Percentiles rank a stretch among this genome's conserved stretches.
These are phyloP conservation scores for Corrigiola litoralis DNA, from an alignment of 179 eudicot genomes.

Conservation along the genomic window DNA sequence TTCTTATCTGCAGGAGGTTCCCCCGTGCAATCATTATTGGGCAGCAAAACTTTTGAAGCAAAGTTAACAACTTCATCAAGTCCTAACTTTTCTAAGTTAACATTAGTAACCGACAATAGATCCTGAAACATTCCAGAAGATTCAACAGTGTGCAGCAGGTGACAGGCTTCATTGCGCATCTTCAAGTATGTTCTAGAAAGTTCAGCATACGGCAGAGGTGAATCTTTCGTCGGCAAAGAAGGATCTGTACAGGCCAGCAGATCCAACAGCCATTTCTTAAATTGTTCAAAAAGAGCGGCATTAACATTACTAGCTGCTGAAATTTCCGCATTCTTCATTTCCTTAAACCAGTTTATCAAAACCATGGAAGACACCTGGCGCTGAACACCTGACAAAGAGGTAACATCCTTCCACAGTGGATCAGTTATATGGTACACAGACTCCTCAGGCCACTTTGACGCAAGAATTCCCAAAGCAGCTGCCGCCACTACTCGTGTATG, in stretches of 20 bases:
- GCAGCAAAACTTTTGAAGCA: constrained; percentile 57
- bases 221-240: constrained; percentile 84
- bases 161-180: constrained; percentile 91
- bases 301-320: constrained; percentile 32
- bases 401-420: constrained; percentile 79
- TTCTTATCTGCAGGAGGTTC: constrained; percentile 38
- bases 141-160: constrained; percentile 50
- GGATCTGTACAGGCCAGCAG: constrained; percentile 84
- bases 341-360: constrained; percentile 89
- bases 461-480: constrained; percentile 76
- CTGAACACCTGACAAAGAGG: constrained; percentile 86
- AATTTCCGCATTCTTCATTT: constrained; percentile 37
- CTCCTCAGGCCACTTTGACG: constrained; percentile 68
- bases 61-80: constrained; percentile 80
- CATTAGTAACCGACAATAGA: constrained; percentile 29
- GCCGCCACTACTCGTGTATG: constrained; percentile 83
- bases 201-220: constrained; percentile 77
- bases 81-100: constrained; percentile 54
- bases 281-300: constrained; percentile 43
- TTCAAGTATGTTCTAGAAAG: constrained; percentile 91
- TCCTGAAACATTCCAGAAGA: constrained; percentile 53
- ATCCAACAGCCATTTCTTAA: constrained; percentile 75
- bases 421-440: constrained; percentile 54
- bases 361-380: constrained; percentile 97
- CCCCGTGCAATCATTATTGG: constrained; percentile 36